A percentile compares a stretch with the other conserved stretches of the same genome.
phyloP scores from a whole-genome alignment of 495 filamentous ascomycete genomes.

The Glonium stellatum region DNA sequence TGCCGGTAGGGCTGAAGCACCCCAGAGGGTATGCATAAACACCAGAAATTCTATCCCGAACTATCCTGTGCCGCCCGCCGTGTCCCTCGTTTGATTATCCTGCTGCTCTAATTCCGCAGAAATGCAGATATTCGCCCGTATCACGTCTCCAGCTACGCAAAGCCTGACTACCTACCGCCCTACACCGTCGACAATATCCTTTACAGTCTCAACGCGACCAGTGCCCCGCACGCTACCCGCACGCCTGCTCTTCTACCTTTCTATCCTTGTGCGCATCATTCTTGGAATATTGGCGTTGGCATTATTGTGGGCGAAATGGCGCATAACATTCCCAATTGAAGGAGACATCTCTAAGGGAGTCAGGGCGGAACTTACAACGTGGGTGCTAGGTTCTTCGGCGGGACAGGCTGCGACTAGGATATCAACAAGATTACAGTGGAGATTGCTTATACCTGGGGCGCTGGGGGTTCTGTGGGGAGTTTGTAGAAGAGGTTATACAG shows the following conservation, averaged over 20 bases:
- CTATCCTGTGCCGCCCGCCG: too few species aligned
- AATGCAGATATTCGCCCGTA: not conserved
- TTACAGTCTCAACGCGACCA: slow-evolving; percentile 33
- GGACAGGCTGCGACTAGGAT: slow-evolving; percentile 8
- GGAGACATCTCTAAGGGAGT: not conserved
- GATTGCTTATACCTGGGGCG: slow-evolving; percentile 18
- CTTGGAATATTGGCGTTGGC: slow-evolving; percentile 6
- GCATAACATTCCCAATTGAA: not conserved
- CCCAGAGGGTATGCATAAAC: not conserved
- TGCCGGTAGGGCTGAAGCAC: slow-evolving; percentile 12
- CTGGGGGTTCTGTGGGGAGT: slow-evolving; percentile 17
- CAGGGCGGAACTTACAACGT: not conserved
- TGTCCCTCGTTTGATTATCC: too few species aligned
- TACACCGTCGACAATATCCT: slow-evolving; percentile 32
- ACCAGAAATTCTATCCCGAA: too few species aligned
- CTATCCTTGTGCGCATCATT: slow-evolving; percentile 14
- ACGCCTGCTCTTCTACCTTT: slow-evolving; percentile 13
- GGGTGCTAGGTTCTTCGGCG: slow-evolving; percentile 1
- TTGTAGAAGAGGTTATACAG: slow-evolving; percentile 25
- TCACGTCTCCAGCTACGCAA: slow-evolving; percentile 17
- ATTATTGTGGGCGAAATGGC: slow-evolving; percentile 20
- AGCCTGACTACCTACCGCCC: slow-evolving; percentile 22
- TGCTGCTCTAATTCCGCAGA: too few species aligned
- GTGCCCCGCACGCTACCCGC: slow-evolving; percentile 25
- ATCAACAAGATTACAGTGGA: slow-evolving; percentile 16